Evolutionary conservation across 2,329 filamentous ascomycete genomes (phyloP).

Genomic region (Epichloe festucae): DNA sequence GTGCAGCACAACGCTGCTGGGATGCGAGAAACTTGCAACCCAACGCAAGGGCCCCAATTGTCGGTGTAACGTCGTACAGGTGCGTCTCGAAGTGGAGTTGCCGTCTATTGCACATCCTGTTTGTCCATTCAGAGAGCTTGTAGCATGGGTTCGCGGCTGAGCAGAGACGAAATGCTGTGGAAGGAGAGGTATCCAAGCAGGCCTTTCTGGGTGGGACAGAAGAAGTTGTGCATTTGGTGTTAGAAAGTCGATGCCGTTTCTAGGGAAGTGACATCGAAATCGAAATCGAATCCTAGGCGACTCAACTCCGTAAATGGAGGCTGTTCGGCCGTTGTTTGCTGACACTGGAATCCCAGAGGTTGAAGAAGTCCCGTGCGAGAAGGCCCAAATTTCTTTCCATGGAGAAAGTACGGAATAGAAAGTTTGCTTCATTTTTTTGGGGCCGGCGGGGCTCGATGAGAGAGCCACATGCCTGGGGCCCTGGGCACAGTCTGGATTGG

Average conservation of each 20-base stretch:
- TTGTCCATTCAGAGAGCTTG: background rate
- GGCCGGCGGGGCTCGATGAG: background rate
- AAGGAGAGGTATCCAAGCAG: background rate
- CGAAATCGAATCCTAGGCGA: background rate
- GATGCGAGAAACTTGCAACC: background rate
- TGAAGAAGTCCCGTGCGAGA: background rate
- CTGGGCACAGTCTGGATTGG: background rate
- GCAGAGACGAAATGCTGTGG: constrained; percentile 14
- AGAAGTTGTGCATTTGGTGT: background rate
- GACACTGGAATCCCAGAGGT: background rate
- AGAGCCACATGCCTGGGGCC: no score
- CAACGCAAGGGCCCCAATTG: constrained; percentile 1
- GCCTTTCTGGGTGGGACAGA: background rate
- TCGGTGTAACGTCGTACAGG: constrained; percentile 4
- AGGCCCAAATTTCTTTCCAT: background rate
- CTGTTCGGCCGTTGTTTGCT: background rate
- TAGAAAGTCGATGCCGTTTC: background rate
- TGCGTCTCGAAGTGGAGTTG: constrained; percentile 1
- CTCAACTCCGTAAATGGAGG: background rate
- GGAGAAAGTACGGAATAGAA: background rate
- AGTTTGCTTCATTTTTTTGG: background rate
- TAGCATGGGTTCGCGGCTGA: constrained; percentile 5
- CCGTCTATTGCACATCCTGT: constrained; percentile 2
- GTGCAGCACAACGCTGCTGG: background rate
- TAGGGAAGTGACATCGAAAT: background rate